Conservation (phyloP, 208 protist species). For the Acanthamoeba castellanii region DNA sequence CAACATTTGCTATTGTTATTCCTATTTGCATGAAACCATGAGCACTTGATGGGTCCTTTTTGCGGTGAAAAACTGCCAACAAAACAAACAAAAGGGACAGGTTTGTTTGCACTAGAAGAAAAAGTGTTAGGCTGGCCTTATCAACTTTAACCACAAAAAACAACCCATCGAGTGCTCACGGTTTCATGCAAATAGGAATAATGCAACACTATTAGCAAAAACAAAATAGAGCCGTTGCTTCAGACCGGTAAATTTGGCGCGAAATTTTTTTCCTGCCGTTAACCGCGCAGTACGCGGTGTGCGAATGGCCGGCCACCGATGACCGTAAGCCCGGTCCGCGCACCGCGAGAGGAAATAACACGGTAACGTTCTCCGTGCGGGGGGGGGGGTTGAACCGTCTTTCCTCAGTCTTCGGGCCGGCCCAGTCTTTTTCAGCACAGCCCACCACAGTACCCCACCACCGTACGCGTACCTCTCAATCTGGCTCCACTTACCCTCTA, state of each 20-base stretch:
- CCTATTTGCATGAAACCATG: background rate
- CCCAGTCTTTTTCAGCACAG: constrained; percentile 19
- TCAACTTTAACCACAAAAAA: too few relatives aligned
- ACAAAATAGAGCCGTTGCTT: background rate
- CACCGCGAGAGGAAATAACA: background rate
- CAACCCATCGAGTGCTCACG: too few relatives aligned
- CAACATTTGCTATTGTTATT: too few relatives aligned
- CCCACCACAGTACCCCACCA: background rate
- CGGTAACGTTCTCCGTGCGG: constrained; percentile 35
- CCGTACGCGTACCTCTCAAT: background rate
- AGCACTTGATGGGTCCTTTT: too few relatives aligned
- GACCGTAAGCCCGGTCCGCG: background rate
- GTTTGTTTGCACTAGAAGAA: too few relatives aligned
- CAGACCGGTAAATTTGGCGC: background rate
- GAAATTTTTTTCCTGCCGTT: background rate
- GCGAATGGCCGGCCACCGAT: background rate
- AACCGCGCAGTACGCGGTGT: background rate
- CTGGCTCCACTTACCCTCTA: background rate
- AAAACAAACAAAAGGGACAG: too few relatives aligned
- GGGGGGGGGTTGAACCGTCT: background rate
- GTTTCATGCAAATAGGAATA: background rate
- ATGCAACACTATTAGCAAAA: background rate
- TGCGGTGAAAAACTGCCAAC: too few relatives aligned
- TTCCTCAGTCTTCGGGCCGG: background rate
- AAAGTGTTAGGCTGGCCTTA: too few relatives aligned